Base-by-base conservation (phyloP, 2,329 filamentous ascomycete genomes). In the Dendrostoma leiphaemia region DNA sequence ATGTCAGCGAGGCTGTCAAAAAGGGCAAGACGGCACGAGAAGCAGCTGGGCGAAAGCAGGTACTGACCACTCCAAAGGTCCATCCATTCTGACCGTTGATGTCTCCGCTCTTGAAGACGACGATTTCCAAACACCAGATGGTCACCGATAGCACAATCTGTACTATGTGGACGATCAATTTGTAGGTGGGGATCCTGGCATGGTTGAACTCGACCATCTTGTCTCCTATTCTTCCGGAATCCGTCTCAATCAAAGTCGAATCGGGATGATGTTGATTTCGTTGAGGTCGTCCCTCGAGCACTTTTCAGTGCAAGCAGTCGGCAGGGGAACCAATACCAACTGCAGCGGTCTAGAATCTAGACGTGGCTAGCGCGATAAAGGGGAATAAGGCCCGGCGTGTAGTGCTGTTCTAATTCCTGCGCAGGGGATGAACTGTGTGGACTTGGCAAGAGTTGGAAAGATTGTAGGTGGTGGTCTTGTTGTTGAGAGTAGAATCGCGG, bases 41-140 rank as follows among this genome's bases (percentile, higher is more conserved):
- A 40, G 21, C 17, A 47, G 28, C 4, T 26, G 40, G 15, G 12
- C 10, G 5, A 8, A n/a, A 32, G n/a, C n/a, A n/a, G n/a, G n/a
- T 45, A 70, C 82, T 57, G 75, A 87, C 84, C 69, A 85, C 75
- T 60, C 74, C 83, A 59, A 87, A 86, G 0, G 81, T 78, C 83
- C 84, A 87, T 58, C 78, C 82, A 67, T 81, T 80, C 59, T 81
- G 76, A 31, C 82, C 82, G 53, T 77, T 78, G 59, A 86, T 75
- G 13, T 73, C 66, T 9, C 76, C 66, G 51, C 72, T 71, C 37
- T 73, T 74, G 64, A 86, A 84, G 43, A 86, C 75, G 23, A 79
- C 74, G 61, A 87, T 84, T 61, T 82, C 80, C 56, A 87, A 71
- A 54, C 77, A 73, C 75, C 82, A 86, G 61, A 78, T 71, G 23